These are phyloP conservation scores for Asterochloris erici DNA, from an alignment of 139 green algal genomes.

Conservation along the genomic window DNA sequence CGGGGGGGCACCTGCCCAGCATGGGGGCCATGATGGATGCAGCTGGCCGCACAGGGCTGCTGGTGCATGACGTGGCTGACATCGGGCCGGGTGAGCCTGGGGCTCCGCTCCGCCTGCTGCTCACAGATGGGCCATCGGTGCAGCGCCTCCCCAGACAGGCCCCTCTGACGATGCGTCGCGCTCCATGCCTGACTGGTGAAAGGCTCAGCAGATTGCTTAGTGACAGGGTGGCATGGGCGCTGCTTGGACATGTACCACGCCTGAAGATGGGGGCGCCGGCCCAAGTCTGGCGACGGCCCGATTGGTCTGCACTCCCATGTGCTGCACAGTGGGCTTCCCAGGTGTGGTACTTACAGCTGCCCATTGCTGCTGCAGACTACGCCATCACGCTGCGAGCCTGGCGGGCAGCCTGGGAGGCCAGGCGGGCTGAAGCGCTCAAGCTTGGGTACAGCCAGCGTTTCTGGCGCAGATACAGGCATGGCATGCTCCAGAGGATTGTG, in stretches of 20 bases:
- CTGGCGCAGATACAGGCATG: conserved; percentile 79
- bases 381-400: conserved; percentile 83
- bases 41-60: conserved; percentile 49
- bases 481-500: neutral
- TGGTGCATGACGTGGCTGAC: neutral
- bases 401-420: conserved; percentile 53
- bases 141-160: too few relatives aligned
- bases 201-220: too few relatives aligned
- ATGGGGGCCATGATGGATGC: conserved; percentile 77
- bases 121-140: too few relatives aligned
- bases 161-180: too few relatives aligned
- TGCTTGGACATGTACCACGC: neutral
- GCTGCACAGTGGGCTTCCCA: neutral
- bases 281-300: conserved; percentile 2
- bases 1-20: conserved; percentile 81
- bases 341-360: conserved; percentile 70
- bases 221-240: too few relatives aligned
- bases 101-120: too few relatives aligned
- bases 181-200: too few relatives aligned
- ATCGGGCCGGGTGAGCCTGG: neutral
- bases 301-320: neutral
- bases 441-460: conserved; percentile 80
- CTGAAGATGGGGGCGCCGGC: neutral
- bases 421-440: conserved; percentile 37
- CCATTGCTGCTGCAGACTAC: conserved; percentile 58